Percentiles rank a stretch among this genome's conserved stretches.
Evolutionary conservation across 2,329 filamentous ascomycete species (phyloP).

Genomic region (Ascochyta pisi): DNA sequence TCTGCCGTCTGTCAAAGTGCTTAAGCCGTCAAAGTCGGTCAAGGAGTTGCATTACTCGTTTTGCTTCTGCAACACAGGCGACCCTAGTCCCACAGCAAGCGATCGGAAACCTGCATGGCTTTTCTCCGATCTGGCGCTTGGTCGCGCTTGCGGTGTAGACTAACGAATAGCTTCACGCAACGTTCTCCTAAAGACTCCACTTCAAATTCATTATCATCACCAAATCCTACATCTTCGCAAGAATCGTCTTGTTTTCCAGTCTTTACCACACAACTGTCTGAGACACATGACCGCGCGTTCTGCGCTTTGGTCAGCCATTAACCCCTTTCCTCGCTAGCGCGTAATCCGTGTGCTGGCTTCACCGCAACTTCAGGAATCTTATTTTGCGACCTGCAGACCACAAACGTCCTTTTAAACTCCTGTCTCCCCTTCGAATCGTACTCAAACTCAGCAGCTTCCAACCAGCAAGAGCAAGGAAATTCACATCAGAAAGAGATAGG

Average conservation of each 20-base stretch:
- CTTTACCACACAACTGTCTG: slow-evolving; percentile 21
- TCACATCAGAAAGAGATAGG: slow-evolving; percentile 20
- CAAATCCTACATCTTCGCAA: slow-evolving; percentile 9
- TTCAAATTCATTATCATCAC: neutral
- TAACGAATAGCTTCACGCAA: slow-evolving; percentile 20
- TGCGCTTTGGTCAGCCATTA: slow-evolving; percentile 42
- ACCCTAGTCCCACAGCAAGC: slow-evolving; percentile 7
- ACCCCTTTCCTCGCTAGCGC: slow-evolving; percentile 36
- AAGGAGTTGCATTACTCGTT: slow-evolving; percentile 8
- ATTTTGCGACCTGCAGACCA: slow-evolving; percentile 30
- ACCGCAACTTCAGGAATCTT: slow-evolving; percentile 47
- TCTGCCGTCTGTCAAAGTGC: slow-evolving; percentile 10
- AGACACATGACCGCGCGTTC: slow-evolving; percentile 44
- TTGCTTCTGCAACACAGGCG: slow-evolving; percentile 8
- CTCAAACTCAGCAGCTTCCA: slow-evolving; percentile 13
- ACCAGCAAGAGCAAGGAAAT: slow-evolving; percentile 22
- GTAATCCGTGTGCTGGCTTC: slow-evolving; percentile 46
- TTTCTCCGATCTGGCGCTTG: slow-evolving; percentile 20
- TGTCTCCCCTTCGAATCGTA: slow-evolving; percentile 21
- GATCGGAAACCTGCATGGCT: slow-evolving; percentile 15
- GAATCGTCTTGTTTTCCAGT: slow-evolving; percentile 1
- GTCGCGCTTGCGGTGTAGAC: slow-evolving; percentile 19
- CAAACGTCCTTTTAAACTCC: slow-evolving; percentile 38
- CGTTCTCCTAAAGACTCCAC: slow-evolving; percentile 17
- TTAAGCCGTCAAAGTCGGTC: slow-evolving; percentile 13